Evolutionary conservation across 139 green algal species (phyloP).

Genomic region (Zygnema circumcarinatum): DNA sequence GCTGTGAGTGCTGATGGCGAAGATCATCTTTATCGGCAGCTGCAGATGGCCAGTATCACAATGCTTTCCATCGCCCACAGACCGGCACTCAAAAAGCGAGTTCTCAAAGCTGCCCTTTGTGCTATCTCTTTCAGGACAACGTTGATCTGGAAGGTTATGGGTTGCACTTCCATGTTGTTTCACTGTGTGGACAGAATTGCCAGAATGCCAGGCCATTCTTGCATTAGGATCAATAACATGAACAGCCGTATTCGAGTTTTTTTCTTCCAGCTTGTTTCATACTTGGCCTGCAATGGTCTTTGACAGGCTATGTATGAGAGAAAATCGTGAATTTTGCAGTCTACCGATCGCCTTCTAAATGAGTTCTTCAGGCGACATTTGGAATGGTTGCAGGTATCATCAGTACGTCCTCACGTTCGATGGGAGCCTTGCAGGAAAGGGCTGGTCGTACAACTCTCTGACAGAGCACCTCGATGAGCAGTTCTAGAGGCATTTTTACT

Average conservation of each 20-base stretch:
- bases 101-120: not conserved
- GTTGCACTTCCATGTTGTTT: too few relatives aligned
- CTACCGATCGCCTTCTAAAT: not conserved
- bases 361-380: not conserved
- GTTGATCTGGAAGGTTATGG: too few relatives aligned
- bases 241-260: too few relatives aligned
- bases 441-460: not conserved
- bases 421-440: not conserved
- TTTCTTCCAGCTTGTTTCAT: not conserved
- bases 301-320: not conserved
- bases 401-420: not conserved
- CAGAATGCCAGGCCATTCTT: too few relatives aligned
- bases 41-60: slow-evolving; percentile 77
- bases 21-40: slow-evolving; percentile 73
- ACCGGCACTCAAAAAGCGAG: slow-evolving; percentile 68
- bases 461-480: not conserved
- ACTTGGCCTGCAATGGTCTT: not conserved
- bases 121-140: not conserved
- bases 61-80: slow-evolving; percentile 90
- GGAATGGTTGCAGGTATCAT: not conserved
- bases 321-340: not conserved
- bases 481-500: not conserved
- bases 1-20: slow-evolving; percentile 65
- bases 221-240: not conserved
- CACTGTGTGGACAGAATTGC: too few relatives aligned